Conservation (phyloP, 352 stramenopile genomes). For the Phytophthora cajani region DNA sequence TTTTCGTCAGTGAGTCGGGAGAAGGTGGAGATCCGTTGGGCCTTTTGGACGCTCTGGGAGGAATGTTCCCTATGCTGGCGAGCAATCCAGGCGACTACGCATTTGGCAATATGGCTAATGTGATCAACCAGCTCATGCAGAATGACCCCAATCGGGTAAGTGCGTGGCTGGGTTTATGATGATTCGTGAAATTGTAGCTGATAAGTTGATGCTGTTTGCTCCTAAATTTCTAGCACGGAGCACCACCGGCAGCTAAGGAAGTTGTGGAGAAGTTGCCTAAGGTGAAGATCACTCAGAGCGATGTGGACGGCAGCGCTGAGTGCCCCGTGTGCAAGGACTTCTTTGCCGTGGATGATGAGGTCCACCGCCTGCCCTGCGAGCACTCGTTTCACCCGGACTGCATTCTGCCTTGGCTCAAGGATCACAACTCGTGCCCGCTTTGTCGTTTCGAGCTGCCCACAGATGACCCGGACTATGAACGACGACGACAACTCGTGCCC, state of each 20-base stretch:
- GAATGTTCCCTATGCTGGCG: slow-evolving; percentile 63
- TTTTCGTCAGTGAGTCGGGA: slow-evolving; percentile 72
- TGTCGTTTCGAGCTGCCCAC: slow-evolving; percentile 87
- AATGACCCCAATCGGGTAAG: slow-evolving; percentile 87
- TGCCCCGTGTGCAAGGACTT: slow-evolving; percentile 89
- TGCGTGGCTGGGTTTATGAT: not conserved
- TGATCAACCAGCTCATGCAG: slow-evolving; percentile 92
- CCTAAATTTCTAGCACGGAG: slow-evolving; percentile 61
- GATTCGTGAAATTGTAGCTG: slow-evolving; percentile 4
- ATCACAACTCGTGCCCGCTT: slow-evolving; percentile 90
- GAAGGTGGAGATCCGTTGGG: slow-evolving; percentile 51
- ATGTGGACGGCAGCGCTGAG: slow-evolving; percentile 81
- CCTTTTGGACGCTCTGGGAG: slow-evolving; percentile 66
- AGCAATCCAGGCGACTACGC: slow-evolving; percentile 84
- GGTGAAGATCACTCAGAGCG: slow-evolving; percentile 71
- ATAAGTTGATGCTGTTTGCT: slow-evolving; percentile 20
- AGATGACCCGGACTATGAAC: slow-evolving; percentile 85
- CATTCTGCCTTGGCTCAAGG: slow-evolving; percentile 87
- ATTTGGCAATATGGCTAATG: slow-evolving; percentile 82
- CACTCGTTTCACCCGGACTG: slow-evolving; percentile 88
- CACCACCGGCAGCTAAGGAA: slow-evolving; percentile 77
- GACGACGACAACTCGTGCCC: slow-evolving; percentile 87
- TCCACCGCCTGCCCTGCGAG: slow-evolving; percentile 73
- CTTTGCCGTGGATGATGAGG: slow-evolving; percentile 81
- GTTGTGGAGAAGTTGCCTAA: slow-evolving; percentile 79